Evolutionary conservation across 192 early-diverging fungal genomes (phyloP).

Genomic region (Backusella westeae): DNA sequence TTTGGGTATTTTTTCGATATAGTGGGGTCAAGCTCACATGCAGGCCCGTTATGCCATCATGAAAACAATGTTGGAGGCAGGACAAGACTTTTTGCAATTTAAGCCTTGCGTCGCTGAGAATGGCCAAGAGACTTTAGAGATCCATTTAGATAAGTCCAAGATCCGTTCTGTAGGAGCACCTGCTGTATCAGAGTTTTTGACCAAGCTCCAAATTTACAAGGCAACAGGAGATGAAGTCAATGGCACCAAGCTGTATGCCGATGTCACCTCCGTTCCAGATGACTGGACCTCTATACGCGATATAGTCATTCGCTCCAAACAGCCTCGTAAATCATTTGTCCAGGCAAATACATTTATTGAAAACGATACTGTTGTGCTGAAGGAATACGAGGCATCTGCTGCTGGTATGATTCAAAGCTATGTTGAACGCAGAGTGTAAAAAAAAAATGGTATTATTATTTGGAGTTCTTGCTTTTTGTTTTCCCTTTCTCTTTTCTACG

Average conservation of each 20-base stretch:
- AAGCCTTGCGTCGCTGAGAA: conserved; percentile 27
- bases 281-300: conserved; percentile 46
- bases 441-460: not conserved
- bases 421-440: conserved; percentile 46
- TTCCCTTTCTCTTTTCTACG: not conserved
- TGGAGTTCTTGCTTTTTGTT: not conserved
- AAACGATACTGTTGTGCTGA: conserved; percentile 42
- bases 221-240: conserved; percentile 49
- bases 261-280: conserved; percentile 52
- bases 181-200: conserved; percentile 53
- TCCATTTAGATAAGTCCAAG: conserved; percentile 52
- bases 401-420: conserved; percentile 58
- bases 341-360: conserved; percentile 50
- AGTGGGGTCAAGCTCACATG: conserved; percentile 62
- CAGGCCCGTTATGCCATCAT: conserved; percentile 60
- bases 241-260: conserved; percentile 45
- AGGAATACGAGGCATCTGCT: conserved; percentile 53
- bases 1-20: not conserved
- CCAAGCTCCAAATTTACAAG: conserved; percentile 61
- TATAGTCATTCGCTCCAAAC: conserved; percentile 49
- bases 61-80: conserved; percentile 43
- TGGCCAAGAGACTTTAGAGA: conserved; percentile 33
- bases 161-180: conserved; percentile 47
- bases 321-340: conserved; percentile 54
- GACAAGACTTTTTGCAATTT: conserved; percentile 35